phyloP scores from a whole-genome alignment of 2,329 filamentous ascomycete species.

The Fusarium scirpi region DNA sequence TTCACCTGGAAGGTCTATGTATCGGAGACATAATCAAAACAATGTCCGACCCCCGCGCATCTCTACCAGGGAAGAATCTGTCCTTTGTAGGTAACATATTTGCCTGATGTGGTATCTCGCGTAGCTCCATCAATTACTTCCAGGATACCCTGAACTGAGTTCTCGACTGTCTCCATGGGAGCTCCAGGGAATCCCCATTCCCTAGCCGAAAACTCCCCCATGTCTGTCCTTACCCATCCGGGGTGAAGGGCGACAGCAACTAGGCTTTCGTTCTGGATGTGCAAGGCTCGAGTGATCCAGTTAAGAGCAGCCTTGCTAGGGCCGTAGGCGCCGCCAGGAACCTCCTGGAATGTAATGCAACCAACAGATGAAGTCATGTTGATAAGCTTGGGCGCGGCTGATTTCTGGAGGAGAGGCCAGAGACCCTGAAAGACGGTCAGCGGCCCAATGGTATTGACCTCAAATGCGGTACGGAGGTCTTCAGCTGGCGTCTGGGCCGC shows the following conservation, averaged over 20 bases:
- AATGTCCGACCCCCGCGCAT: background rate
- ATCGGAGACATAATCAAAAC: background rate
- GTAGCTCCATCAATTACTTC: constrained; percentile 53
- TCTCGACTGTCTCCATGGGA: constrained; percentile 48
- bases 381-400: constrained; percentile 50
- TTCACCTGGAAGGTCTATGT: background rate
- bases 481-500: constrained; percentile 46
- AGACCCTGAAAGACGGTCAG: constrained; percentile 49
- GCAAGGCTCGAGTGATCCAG: constrained; percentile 49
- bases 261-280: constrained; percentile 46
- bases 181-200: background rate
- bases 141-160: constrained; percentile 52
- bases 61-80: constrained; percentile 46
- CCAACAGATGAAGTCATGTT: constrained; percentile 54
- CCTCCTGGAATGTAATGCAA: constrained; percentile 50
- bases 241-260: constrained; percentile 18
- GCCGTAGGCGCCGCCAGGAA: constrained; percentile 49
- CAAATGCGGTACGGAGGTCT: background rate
- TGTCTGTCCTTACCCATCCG: background rate
- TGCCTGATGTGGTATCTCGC: constrained; percentile 50
- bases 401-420: constrained; percentile 52
- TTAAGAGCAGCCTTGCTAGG: constrained; percentile 53
- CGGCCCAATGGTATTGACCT: constrained; percentile 48
- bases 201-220: background rate
- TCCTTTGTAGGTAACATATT: constrained; percentile 51